Conservation (phyloP, 805 yeast genomes). For the Candida chauliodis region DNA sequence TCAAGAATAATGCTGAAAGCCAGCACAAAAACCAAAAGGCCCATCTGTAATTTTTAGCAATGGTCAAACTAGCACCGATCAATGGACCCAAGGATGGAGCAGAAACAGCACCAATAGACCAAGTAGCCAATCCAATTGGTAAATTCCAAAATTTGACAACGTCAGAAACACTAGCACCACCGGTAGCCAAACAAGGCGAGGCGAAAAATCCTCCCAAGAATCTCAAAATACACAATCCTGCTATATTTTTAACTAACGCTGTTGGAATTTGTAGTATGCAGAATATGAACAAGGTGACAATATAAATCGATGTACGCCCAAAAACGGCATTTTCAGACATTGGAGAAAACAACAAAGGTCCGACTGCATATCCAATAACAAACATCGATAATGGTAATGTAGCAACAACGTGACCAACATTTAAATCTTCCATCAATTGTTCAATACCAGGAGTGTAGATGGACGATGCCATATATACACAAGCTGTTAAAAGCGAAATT, state of each 20-base stretch:
- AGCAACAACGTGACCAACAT: constrained; percentile 42
- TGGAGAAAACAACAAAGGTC: constrained; percentile 59
- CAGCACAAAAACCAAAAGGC: constrained; percentile 50
- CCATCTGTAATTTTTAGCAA: constrained; percentile 35
- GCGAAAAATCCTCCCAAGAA: constrained; percentile 54
- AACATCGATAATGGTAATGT: constrained; percentile 51
- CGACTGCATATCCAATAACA: constrained; percentile 59
- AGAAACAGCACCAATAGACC: constrained; percentile 52
- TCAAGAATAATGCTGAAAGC: constrained; percentile 12
- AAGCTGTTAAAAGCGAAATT: constrained; percentile 44
- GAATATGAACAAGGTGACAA: constrained; percentile 44
- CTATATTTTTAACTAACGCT: constrained; percentile 49
- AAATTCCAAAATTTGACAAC: constrained; percentile 37
- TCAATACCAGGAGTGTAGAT: constrained; percentile 50
- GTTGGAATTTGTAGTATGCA: constrained; percentile 53
- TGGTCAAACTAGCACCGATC: constrained; percentile 49
- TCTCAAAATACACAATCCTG: constrained; percentile 47
- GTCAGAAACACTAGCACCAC: constrained; percentile 57
- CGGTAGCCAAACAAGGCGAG: constrained; percentile 55
- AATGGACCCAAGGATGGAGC: constrained; percentile 60
- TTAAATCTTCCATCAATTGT: constrained; percentile 43
- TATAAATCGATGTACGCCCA: constrained; percentile 53
- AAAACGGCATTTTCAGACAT: constrained; percentile 51
- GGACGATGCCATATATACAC: constrained; percentile 57
- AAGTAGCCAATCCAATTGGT: constrained; percentile 46